phyloP scores from a whole-genome alignment of 225 moss, liverwort and hornwort genomes.

The Marchantia polymorpha region DNA sequence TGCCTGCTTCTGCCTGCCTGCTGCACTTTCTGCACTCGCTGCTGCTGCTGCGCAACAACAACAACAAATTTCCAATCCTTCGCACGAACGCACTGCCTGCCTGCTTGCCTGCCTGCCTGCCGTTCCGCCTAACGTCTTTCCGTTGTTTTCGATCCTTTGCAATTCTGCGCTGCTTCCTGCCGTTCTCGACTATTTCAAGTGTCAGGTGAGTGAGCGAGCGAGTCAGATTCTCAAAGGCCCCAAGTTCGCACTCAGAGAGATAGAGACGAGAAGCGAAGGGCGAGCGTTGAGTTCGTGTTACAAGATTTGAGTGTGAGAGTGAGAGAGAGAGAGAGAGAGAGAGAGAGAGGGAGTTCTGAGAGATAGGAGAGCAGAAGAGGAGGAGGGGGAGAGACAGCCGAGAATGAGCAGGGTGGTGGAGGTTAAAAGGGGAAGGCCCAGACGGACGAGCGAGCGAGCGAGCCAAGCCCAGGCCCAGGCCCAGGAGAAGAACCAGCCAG shows the following conservation, averaged over 20 bases:
- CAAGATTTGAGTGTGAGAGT: background rate
- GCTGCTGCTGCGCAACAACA: background rate
- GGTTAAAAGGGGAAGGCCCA: conserved; percentile 15
- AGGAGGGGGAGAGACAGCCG: conserved; percentile 39
- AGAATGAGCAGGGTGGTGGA: conserved; percentile 14
- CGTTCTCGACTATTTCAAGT: background rate
- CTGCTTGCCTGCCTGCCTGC: background rate
- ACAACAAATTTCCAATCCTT: background rate
- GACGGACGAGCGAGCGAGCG: too few relatives aligned
- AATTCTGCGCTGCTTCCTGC: conserved; percentile 12
- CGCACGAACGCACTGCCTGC: background rate
- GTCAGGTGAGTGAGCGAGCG: background rate
- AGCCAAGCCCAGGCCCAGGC: too few relatives aligned
- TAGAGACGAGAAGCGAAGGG: background rate
- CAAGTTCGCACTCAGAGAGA: background rate
- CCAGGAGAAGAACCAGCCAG: background rate
- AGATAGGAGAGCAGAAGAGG: background rate
- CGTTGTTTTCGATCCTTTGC: conserved; percentile 9
- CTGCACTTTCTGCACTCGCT: too few relatives aligned
- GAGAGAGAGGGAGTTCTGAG: conserved; percentile 15
- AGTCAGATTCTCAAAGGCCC: background rate
- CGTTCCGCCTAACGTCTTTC: conserved; percentile 10
- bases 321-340: conserved; percentile 19
- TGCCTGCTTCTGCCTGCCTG: background rate
- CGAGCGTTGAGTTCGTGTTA: conserved; percentile 6